Conservation (phyloP, 1,284 basidiomycete genomes). For the Mycena sp. region DNA sequence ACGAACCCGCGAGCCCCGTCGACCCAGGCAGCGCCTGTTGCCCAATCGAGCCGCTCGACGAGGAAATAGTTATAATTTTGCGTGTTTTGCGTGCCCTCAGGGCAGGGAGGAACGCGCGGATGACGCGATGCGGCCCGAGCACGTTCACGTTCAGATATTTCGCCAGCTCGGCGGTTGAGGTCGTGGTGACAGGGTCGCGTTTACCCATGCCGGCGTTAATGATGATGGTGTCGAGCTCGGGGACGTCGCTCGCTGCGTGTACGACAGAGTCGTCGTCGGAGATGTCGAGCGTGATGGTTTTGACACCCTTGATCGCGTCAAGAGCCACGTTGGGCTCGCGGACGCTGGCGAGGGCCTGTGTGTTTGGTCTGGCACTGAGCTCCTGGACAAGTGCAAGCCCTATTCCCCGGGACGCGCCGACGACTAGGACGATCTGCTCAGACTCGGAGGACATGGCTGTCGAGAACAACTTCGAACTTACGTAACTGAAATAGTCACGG, state of each 20-base stretch:
- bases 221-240: conserved; percentile 31
- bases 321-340: conserved; percentile 3
- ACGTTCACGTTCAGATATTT: conserved; percentile 29
- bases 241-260: conserved; percentile 19
- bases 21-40: conserved; percentile 21
- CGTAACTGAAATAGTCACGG: too few species aligned
- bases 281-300: conserved; percentile 22
- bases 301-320: conserved; percentile 6
- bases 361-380: conserved; percentile 37
- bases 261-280: conserved; percentile 25
- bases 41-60: conserved; percentile 31
- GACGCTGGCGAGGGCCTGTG: conserved; percentile 38
- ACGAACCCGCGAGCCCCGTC: conserved; percentile 21
- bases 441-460: too few species aligned
- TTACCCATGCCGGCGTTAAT: conserved; percentile 32
- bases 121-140: conserved; percentile 30
- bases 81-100: conserved; percentile 27
- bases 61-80: conserved; percentile 28
- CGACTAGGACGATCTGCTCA: conserved; percentile 38
- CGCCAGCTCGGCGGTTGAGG: conserved; percentile 20
- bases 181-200: conserved; percentile 24
- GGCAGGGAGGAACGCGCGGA: conserved; percentile 32
- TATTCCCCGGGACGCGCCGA: conserved; percentile 44
- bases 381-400: conserved; percentile 41
- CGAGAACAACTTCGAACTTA: too few species aligned